These are phyloP conservation scores for Metarhizium humberi DNA, from an alignment of 2,329 filamentous ascomycete species.

Conservation along the genomic window DNA sequence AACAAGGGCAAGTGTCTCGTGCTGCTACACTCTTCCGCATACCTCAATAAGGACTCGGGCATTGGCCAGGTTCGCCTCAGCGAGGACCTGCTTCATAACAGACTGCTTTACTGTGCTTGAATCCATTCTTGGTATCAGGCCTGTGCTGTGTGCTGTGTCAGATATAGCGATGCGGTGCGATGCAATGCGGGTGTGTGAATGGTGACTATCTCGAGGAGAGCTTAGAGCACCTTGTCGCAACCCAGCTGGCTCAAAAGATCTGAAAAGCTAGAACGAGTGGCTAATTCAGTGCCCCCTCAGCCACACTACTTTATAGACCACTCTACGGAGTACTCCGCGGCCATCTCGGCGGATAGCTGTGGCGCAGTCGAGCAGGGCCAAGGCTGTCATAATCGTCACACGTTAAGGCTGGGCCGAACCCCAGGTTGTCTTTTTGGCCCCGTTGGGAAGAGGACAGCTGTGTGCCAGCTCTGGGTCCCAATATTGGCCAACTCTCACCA, in stretches of 20 bases:
- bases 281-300: neutral
- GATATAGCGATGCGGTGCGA: neutral
- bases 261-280: neutral
- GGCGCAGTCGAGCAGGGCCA: slow-evolving; percentile 1
- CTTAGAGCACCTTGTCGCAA: neutral
- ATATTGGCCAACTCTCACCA: neutral
- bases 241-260: no score
- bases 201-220: neutral
- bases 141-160: neutral
- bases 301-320: neutral
- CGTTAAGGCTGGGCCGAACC: neutral
- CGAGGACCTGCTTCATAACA: slow-evolving; percentile 56
- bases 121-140: slow-evolving; percentile 35
- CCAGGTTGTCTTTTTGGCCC: slow-evolving; percentile 13
- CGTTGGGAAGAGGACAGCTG: slow-evolving; percentile 14
- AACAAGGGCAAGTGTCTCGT: neutral
- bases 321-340: neutral
- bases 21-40: slow-evolving; percentile 7
- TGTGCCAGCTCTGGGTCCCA: slow-evolving; percentile 8
- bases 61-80: slow-evolving; percentile 58
- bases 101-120: slow-evolving; percentile 49
- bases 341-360: neutral
- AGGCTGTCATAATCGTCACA: neutral
- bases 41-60: slow-evolving; percentile 63
- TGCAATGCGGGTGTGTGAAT: neutral